Base-by-base conservation (phyloP, 1,284 basidiomycete species). In the Pseudozyma flocculosa region DNA sequence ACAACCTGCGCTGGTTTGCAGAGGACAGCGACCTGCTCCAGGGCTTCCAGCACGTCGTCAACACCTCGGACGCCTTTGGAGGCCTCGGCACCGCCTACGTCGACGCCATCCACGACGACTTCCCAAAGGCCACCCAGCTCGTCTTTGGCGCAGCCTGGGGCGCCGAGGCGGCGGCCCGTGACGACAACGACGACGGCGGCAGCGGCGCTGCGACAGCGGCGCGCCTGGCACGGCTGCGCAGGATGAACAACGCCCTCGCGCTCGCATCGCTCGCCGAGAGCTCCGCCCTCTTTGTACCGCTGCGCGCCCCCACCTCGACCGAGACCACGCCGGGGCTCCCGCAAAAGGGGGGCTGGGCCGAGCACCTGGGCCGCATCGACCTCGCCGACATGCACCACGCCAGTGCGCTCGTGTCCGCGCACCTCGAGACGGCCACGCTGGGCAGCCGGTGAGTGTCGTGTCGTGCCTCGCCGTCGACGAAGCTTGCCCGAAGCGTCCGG, bases 11-110 rank as follows among this genome's bases (percentile, higher is more conserved):
- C 42, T 76, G 68, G 69, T 67, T 73, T 29, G 62, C 70, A 0
- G 74, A 76, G 43, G 71, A 73, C 41, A 66, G 67, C 21, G 73
- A 75, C 39, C 50, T 63, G 7, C 57, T 75, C 19, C 73, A 76
- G 37, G 67, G 66, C 9, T 70, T 76, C 36, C 62, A 70, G 15
- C 45, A 73, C 30, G 50, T 61, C 14, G 48, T 72, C 22, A 59
- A 50, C n/a, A 62, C 60, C 7, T 69, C 62, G 21, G 68, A 73
- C 40, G 70, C 61, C 4, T 76, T 75, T 37, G 55, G 59, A 13
- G 74, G 74, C 8, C 41, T 73, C 18, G 50, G 59, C 2, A 34
- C 39, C 37, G 55, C 53, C 11, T 70, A 67, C 18, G 59, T 73
- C n/a, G 58, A 68, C 29, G 41, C 30, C 26, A 49, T 76, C 2